phyloP scores from a whole-genome alignment of 2,329 filamentous ascomycete genomes.

The Sporothrix variecibatus region DNA sequence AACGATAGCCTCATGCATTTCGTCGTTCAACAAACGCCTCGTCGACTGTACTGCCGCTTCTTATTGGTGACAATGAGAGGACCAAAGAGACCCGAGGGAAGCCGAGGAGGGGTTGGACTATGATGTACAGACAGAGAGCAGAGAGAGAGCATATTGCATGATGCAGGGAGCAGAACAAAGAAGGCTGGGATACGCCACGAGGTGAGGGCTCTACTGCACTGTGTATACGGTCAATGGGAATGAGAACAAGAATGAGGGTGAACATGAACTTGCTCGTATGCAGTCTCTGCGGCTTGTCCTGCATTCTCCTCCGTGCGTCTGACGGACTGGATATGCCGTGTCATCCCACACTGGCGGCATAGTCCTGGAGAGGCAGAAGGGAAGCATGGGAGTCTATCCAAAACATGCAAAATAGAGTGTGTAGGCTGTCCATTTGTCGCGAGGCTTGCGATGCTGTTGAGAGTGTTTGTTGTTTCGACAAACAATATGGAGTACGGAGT shows the following conservation, averaged over 20 bases:
- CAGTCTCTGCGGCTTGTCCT: no score
- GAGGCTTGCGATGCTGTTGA: no score
- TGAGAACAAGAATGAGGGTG: neutral
- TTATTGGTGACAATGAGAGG: neutral
- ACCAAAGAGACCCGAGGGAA: slow-evolving; percentile 5
- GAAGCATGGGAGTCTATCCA: no score
- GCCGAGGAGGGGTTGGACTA: neutral
- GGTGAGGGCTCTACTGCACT: neutral
- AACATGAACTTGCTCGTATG: no score
- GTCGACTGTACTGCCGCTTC: neutral
- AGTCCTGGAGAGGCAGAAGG: neutral
- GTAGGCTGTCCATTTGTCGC: neutral
- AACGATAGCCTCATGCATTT: neutral
- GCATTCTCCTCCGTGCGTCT: neutral
- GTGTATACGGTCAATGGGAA: no score
- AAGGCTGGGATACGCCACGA: neutral
- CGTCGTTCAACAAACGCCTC: neutral
- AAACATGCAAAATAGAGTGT: neutral
- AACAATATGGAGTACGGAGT: no score
- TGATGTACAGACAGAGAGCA: neutral
- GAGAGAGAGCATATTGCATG: neutral
- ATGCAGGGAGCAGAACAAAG: neutral
- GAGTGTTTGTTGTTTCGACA: neutral
- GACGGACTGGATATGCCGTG: neutral
- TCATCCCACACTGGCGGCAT: neutral